A percentile compares a stretch with the other conserved stretches of the same genome.
Conservation (phyloP, 441 rosid genomes). For the Arabidopsis lyrata region DNA sequence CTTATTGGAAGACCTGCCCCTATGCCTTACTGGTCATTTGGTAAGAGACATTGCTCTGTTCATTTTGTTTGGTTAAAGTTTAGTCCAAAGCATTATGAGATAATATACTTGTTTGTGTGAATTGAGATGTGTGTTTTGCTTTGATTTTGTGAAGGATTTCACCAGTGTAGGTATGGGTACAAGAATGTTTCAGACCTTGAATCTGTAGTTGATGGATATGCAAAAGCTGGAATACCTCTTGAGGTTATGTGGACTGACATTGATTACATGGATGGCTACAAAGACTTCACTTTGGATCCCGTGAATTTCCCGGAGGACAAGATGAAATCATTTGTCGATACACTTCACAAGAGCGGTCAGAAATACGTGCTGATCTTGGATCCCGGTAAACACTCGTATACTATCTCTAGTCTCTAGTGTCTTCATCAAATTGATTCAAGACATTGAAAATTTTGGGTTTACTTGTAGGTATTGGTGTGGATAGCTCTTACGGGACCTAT, state of each 20-base stretch:
- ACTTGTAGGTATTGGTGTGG: constrained; percentile 59
- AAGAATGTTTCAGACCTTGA: constrained; percentile 64
- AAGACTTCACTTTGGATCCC: constrained; percentile 82
- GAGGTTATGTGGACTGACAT: constrained; percentile 93
- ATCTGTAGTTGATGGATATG: constrained; percentile 73
- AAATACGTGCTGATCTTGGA: constrained; percentile 72
- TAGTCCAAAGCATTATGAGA: not conserved
- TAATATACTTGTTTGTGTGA: not conserved
- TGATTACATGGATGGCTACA: constrained; percentile 76
- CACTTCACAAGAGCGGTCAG: constrained; percentile 67
- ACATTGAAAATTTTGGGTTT: not conserved
- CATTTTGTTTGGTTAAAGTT: not conserved
- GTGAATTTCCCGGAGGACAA: constrained; percentile 59
- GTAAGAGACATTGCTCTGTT: constrained; percentile 38
- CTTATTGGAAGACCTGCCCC: constrained; percentile 80
- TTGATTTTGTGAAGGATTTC: constrained; percentile 61
- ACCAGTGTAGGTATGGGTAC: constrained; percentile 82
- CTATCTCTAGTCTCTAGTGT: constrained; percentile 5
- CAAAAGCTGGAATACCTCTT: constrained; percentile 72
- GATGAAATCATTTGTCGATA: constrained; percentile 57
- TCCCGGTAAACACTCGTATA: constrained; percentile 55
- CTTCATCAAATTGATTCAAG: constrained; percentile 5
- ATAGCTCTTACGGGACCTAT: constrained; percentile 57
- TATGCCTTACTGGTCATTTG: constrained; percentile 90
- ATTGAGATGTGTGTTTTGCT: constrained; percentile 11